phyloP scores from a whole-genome alignment of 129 eudicot genomes.

The Helichrysum umbraculigerum region DNA sequence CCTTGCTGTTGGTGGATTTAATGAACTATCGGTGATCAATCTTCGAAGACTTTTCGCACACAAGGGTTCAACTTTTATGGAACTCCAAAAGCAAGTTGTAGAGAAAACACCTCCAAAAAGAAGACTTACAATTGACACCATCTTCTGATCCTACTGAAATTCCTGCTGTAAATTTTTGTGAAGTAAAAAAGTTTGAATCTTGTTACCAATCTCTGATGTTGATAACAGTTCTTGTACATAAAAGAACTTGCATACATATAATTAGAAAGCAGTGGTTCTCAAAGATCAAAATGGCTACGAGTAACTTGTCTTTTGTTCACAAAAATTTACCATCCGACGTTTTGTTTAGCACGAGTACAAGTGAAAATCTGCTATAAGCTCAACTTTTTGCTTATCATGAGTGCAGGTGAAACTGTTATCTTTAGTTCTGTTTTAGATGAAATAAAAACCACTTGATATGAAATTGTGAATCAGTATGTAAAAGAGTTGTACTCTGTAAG shows the following conservation, averaged over 20 bases:
- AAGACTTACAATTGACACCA: slow-evolving; percentile 77
- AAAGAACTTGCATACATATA: slow-evolving; percentile 13
- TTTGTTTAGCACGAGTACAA: too few relatives aligned
- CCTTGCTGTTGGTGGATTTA: slow-evolving; percentile 85
- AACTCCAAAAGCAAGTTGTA: slow-evolving; percentile 71
- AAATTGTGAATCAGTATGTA: too few relatives aligned
- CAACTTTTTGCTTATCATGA: too few relatives aligned
- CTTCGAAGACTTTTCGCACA: slow-evolving; percentile 80
- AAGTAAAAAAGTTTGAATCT: slow-evolving; percentile 25
- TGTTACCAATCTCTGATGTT: slow-evolving; percentile 9
- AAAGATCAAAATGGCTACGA: slow-evolving; percentile 7
- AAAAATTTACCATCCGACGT: too few relatives aligned
- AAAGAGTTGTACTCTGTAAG: too few relatives aligned
- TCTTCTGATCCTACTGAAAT: slow-evolving; percentile 44
- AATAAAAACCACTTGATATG: too few relatives aligned
- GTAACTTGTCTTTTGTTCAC: background rate
- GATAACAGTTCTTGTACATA: slow-evolving; percentile 26
- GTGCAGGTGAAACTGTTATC: too few relatives aligned
- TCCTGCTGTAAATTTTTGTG: slow-evolving; percentile 38
- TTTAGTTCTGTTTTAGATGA: too few relatives aligned
- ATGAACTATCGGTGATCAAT: slow-evolving; percentile 87
- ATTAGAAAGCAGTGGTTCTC: slow-evolving; percentile 19
- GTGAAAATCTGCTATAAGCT: too few relatives aligned
- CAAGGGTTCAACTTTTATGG: slow-evolving; percentile 83
- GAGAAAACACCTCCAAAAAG: slow-evolving; percentile 77